Evolutionary conservation across 768 basidiomycete genomes (phyloP).

Genomic region (Cystofilobasidium ferigula): DNA sequence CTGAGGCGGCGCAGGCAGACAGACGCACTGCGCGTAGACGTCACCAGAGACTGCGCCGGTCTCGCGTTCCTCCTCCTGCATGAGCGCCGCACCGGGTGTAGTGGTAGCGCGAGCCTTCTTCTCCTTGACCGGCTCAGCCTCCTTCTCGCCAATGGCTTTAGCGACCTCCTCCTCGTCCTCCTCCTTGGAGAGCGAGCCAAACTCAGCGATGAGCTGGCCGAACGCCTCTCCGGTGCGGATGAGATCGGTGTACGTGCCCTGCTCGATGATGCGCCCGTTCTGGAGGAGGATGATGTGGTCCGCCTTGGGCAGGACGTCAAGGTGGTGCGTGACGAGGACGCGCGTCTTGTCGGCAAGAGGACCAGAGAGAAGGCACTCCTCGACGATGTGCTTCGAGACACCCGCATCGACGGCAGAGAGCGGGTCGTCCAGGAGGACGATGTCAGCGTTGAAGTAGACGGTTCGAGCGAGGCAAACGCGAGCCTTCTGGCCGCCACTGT

Average conservation of each 20-base stretch:
- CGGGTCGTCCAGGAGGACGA: conserved; percentile 30
- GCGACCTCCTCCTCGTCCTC: conserved; percentile 25
- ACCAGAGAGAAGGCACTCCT: conserved; percentile 46
- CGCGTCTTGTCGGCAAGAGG: conserved; percentile 50
- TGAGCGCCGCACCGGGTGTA: conserved; percentile 32
- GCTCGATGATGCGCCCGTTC: conserved; percentile 45
- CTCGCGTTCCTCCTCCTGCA: conserved; percentile 51
- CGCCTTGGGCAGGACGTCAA: conserved; percentile 34
- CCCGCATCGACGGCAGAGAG: conserved; percentile 68
- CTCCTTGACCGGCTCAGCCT: conserved; percentile 33
- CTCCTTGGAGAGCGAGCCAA: conserved; percentile 19
- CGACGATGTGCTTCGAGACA: conserved; percentile 56
- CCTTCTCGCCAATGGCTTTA: conserved; percentile 28
- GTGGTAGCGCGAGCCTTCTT: conserved; percentile 30
- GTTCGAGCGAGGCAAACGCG: conserved; percentile 34
- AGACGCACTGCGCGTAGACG: conserved; percentile 40
- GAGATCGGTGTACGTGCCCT: conserved; percentile 53
- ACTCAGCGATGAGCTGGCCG: conserved; percentile 29
- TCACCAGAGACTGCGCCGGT: conserved; percentile 47
- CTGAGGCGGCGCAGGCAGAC: too few species aligned
- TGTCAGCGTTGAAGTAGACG: conserved; percentile 29
- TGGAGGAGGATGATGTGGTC: conserved; percentile 36
- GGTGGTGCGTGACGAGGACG: conserved; percentile 43
- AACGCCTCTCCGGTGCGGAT: conserved; percentile 40
- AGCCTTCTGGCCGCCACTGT: conserved; percentile 36